Evolutionary conservation across 192 early-diverging fungal species (phyloP), one percentile per base, ranked within the genome.

Genomic region (Chytriomyces hyalinus): DNA sequence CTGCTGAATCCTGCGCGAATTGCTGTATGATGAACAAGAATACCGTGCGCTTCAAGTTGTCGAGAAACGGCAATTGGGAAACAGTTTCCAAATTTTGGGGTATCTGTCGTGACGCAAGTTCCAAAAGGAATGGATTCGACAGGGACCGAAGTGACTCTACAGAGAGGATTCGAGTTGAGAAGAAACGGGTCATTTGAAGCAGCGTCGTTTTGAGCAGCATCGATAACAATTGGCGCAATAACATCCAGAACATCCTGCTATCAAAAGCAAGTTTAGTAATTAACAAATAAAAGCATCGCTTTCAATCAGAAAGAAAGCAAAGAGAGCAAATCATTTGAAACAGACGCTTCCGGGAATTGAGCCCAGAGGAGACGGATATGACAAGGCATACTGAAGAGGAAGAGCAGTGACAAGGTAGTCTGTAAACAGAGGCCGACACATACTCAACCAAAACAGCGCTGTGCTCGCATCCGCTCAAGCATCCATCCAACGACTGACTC

Each of bases 271-370:
- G 24, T 26, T 26, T 26, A 26, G 24, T 26, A 26, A 26, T 26
- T 26, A 26, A 26, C 24, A 26, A 26, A 26, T 26, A 26, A 26
- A 26, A 26, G 24, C 24, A 26, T 26, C 24, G 24, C 24, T 26
- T 26, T 26, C 24, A 26, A 57, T 57, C 51, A 15, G 51, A 57
- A 57, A 57, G 51, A 57, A 57, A 57, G 51, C 51, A 57, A 57
- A 57, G 51, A 57, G 51, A 57, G 51, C 10, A n/a, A 57, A 57
- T 57, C 51, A 57, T 57, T 57, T 26, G 24, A n/a, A 57, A 57
- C 51, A 57, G 51, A 57, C 51, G n/a, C 51, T 57, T 57, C 51
- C n/a, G 51, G 51, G 51, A n/a, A 57, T 57, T 57, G 51, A 57
- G 51, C 51, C 51, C 51, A 57, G 51, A 15, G n/a, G 51, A 57